Evolutionary conservation across 306 rosid species (phyloP).

Genomic region (Sesbania bispinosa): DNA sequence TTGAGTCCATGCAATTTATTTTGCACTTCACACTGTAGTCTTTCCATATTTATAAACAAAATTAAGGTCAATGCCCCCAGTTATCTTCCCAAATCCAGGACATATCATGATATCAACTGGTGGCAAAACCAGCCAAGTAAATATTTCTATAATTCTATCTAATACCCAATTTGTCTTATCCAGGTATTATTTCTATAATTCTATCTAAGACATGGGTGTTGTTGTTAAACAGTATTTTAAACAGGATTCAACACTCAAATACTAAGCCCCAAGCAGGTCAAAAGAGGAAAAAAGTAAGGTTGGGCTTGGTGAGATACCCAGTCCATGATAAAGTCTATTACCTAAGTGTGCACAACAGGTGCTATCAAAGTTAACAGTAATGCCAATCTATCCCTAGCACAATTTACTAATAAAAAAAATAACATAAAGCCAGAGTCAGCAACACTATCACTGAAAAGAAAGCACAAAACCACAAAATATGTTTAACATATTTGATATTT

Average conservation of each 20-base stretch:
- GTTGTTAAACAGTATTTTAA: background rate
- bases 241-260: background rate
- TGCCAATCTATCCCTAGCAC: background rate
- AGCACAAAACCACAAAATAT: background rate
- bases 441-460: background rate
- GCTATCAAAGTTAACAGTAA: background rate
- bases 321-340: background rate
- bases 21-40: background rate
- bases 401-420: background rate
- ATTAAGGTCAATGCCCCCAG: background rate
- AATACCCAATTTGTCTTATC: background rate
- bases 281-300: background rate
- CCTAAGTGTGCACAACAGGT: background rate
- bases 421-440: background rate
- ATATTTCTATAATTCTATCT: background rate
- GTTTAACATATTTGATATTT: background rate
- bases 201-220: too few relatives aligned
- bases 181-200: background rate
- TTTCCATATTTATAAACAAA: slow-evolving; percentile 4
- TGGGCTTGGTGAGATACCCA: background rate
- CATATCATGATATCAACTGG: background rate
- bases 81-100: background rate
- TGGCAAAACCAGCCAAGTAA: background rate
- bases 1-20: background rate
- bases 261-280: background rate